Base-by-base conservation (phyloP, 2,329 filamentous ascomycete genomes). In the Stromatinia cepivora region DNA sequence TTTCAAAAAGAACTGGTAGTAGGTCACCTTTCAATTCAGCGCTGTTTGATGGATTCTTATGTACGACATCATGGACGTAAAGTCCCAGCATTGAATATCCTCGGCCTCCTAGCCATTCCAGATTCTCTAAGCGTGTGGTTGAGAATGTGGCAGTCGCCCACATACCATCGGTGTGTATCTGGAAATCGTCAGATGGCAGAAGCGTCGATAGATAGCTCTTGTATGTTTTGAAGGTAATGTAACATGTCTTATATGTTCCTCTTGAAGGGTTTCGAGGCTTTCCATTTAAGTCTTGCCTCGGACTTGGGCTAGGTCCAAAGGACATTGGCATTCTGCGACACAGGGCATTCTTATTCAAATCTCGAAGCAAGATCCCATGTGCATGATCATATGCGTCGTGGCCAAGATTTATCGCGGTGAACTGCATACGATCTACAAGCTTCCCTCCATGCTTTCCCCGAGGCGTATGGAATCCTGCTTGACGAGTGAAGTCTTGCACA, bases 1-100 rank as follows among this genome's bases (percentile, higher is more conserved):
- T 82, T 71, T 87, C 85, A 72, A 87, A 86, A 0, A 87, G 78
- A 3, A 87, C 77, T 0, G 85, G 82, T 62, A 87, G 76, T 70
- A 84, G 87, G 82, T 83, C 71, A 84, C 63, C 63, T 81, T 82
- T 81, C 71, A 85, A 8, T 34, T 57, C 63, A 28, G 13, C n/a
- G 10, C 31, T n/a, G 1, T 4, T 15, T 1, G 45, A 9, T 9
- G 50, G 52, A 34, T 13, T n/a, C 13, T 54, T 70, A 72, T 88
- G 87, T 70, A 87, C 78, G 1, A 90, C 84, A 0, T 86, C 86
- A 71, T 90, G 88, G 13, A 90, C 83, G 74, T 87, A 89, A 0
- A 90, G 80, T 0, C 86, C 87, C 17, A 87, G 80, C 73, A 84
- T 82, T 42, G 79, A 82, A 76, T 90, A 90, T 1, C 87, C 87